Conservation (phyloP, 805 yeast species). For the Brettanomyces custersianus region DNA sequence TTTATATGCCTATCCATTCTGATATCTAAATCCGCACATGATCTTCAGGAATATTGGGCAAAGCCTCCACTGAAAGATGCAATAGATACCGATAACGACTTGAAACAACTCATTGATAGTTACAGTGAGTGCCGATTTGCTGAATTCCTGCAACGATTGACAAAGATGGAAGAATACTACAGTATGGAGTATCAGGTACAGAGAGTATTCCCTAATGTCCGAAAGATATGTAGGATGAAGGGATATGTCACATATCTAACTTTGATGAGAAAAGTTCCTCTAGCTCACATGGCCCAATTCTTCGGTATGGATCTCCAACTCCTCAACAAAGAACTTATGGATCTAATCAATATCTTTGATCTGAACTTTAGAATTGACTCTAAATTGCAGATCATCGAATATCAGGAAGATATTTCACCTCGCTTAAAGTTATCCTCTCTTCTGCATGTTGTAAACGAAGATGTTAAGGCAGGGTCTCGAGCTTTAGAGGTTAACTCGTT, state of each 20-base stretch:
- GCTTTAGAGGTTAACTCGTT: constrained; percentile 13
- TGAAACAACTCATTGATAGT: constrained; percentile 17
- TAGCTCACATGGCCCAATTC: constrained; percentile 13
- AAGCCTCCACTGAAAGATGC: constrained; percentile 9
- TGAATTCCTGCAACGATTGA: background rate
- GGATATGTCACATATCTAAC: constrained; percentile 26
- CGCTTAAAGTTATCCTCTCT: constrained; percentile 2
- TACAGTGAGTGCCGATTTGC: constrained; percentile 7
- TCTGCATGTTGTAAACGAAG: constrained; percentile 7
- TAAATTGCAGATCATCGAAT: constrained; percentile 8
- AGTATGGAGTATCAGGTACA: constrained; percentile 16
- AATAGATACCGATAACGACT: constrained; percentile 13
- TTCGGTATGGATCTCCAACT: constrained; percentile 12
- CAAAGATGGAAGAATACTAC: constrained; percentile 4
- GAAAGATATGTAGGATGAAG: constrained; percentile 21
- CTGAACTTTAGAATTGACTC: constrained; percentile 20
- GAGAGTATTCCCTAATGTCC: constrained; percentile 17
- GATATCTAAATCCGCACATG: constrained; percentile 9
- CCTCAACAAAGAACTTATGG: constrained; percentile 12
- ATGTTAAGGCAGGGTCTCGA: constrained; percentile 9
- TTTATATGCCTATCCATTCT: constrained; percentile 14
- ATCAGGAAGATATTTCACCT: constrained; percentile 1
- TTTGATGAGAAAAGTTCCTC: constrained; percentile 15
- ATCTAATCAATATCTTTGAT: constrained; percentile 15
- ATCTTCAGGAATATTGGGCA: constrained; percentile 7